Evolutionary conservation across 73 alveolate genomes (phyloP), one percentile per base, ranked within the genome.

Genomic region (Stentor roeselii): DNA sequence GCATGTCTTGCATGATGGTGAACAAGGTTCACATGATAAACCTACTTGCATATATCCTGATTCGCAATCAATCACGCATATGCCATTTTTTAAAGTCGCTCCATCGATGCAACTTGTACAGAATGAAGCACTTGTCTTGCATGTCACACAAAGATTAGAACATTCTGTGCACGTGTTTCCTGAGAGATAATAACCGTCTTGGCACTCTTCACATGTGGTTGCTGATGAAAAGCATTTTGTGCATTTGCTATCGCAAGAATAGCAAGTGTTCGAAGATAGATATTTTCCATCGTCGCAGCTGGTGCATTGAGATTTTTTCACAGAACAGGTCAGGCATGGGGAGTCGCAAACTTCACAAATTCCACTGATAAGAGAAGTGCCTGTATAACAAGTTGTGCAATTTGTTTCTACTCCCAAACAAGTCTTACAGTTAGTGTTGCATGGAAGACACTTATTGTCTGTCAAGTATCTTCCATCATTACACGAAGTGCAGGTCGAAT

Each of bases 151-250:
- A 30, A 32, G 34, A 34, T 32, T 34, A 30, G n/a, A 21, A 40
- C 80, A 67, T 21, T 67, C 41, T 67, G 14, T 32, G 37, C 80
- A 67, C 11, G 14, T n/a, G 37, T 21, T 21, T 2, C 80, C 41
- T 21, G 41, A 27, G 1, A 21, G 15, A 32, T 21, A 76, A 1
- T 32, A 27, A 1, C 84, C 84, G 0, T 39, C 60, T 0, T 31
- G 82, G 39, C 84, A 76, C 21, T 39, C 74, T 30, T 36, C 34
- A 40, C 80, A 67, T 1, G 80, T 67, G 37, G 80, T 67, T 30
- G 80, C 50, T 1, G 80, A 21, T 30, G 80, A 50, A 21, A 50
- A 67, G 42, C 80, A 67, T 67, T 67, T 32, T 30, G n/a, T 67
- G 80, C 80, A 67, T 27, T 36, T 21, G 80, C 37, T 21, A 11